Base-by-base conservation (phyloP, 495 filamentous ascomycete species). In the Penicillium lividum region DNA sequence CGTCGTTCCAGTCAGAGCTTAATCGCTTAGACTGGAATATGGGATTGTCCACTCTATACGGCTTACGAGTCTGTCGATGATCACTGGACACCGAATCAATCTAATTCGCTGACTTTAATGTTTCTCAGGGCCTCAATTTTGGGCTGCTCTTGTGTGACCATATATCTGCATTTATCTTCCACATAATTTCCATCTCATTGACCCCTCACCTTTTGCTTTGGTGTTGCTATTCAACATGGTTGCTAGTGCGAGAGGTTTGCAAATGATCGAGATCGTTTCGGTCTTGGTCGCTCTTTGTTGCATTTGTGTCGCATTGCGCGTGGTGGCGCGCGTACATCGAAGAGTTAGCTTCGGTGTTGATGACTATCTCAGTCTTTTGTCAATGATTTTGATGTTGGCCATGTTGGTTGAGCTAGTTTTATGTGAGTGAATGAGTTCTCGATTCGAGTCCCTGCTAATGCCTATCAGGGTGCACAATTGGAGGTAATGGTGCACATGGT, bases 331-430 rank as follows among this genome's bases (percentile, higher is more conserved):
- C 18, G 42, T 74, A 10, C 67, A 71, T 29, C 67, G 72, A 29
- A 69, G 70, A 66, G 71, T 79, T 7, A 56, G 57, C 7, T 70
- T 80, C 16, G 68, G 68, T 0, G 45, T 72, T 3, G 77, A 82
- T 59, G 78, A 82, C 52, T 79, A 76, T 49, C 66, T 76, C 9
- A 73, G 68, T 44, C 60, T 73, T 15, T 1, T 65, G 0, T 68
- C 73, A 7, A 65, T 73, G 49, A 51, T 72, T 15, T 56, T 74
- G 22, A 56, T 77, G 29, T 46, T 73, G 36, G 68, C 56, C 8
- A 77, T 77, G 74, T 51, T 74, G 16, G 53, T 73, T 34, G 71
- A 77, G 47, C 53, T 77, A 56, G 43, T 61, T 45, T 52, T 77
- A 40, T 77, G 74, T 77, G 54, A 65, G 72, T 72, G 10, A 5